Conservation (phyloP, 768 basidiomycete genomes). For the Lactarius hengduanensis region DNA sequence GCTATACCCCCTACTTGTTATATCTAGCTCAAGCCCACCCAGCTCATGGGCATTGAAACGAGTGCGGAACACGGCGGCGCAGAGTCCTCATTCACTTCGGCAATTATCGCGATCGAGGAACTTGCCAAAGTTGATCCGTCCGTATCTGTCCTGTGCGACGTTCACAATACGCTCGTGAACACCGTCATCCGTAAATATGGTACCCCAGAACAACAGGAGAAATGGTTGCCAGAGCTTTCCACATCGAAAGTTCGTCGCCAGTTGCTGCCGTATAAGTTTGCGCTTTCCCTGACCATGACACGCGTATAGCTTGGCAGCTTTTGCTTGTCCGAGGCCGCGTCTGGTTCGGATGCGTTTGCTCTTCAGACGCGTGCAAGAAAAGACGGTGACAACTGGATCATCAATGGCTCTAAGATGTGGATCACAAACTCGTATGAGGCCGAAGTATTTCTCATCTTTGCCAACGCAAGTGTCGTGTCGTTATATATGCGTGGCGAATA, state of each 20-base stretch:
- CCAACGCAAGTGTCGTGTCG: constrained; percentile 60
- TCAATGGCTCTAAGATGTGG: constrained; percentile 99
- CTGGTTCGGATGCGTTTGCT: constrained; percentile 97
- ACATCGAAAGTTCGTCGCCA: constrained; percentile 59
- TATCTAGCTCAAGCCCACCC: constrained; percentile 3
- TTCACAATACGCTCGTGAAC: constrained; percentile 98
- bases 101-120: constrained; percentile 96
- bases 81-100: constrained; percentile 89
- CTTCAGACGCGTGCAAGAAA: constrained; percentile 90
- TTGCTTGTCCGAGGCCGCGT: constrained; percentile 88
- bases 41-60: constrained; percentile 99
- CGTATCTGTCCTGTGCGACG: constrained; percentile 95
- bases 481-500: not conserved
- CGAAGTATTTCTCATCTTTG: constrained; percentile 91
- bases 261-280: not conserved
- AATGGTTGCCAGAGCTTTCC: constrained; percentile 83
- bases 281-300: constrained; percentile 4
- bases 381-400: constrained; percentile 78
- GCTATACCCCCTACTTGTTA: not conserved
- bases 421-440: constrained; percentile 95
- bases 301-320: constrained; percentile 82
- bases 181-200: constrained; percentile 89
- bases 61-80: constrained; percentile 79
- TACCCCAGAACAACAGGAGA: constrained; percentile 78
- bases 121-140: constrained; percentile 95